Evolutionary conservation across 2,329 filamentous ascomycete species (phyloP).

Genomic region (Samsoniella hepiali): DNA sequence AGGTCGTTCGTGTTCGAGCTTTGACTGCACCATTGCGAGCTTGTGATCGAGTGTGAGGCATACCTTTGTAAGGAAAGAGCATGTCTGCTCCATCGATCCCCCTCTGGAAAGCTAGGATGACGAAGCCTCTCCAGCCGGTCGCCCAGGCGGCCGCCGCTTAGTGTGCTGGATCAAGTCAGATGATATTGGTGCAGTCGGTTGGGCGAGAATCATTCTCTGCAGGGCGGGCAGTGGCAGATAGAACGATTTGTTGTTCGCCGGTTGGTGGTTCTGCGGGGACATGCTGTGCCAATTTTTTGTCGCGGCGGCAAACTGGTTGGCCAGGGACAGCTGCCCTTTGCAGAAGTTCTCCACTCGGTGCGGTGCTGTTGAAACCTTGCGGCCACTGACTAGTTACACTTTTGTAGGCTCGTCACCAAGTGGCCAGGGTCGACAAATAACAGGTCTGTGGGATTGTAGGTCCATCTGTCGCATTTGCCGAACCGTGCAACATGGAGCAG

Average conservation of each 20-base stretch:
- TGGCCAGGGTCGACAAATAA: no score
- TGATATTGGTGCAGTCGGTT: background rate
- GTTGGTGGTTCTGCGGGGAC: background rate
- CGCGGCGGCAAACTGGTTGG: background rate
- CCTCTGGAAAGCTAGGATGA: background rate
- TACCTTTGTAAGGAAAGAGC: background rate
- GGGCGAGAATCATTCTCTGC: background rate
- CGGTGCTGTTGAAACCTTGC: background rate
- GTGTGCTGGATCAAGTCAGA: background rate
- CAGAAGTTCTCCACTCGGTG: background rate
- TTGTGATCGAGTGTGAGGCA: background rate
- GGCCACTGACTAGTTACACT: no score
- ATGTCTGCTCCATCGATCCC: background rate
- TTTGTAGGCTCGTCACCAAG: no score
- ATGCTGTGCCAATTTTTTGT: background rate
- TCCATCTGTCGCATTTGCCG: no score
- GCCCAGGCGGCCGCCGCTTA: background rate
- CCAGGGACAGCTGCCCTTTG: background rate
- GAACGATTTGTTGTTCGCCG: background rate
- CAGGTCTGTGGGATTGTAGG: no score
- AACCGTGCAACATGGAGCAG: no score
- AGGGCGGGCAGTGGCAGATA: background rate
- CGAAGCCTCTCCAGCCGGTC: conserved; percentile 1
- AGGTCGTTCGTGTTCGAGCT: background rate
- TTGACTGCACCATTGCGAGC: background rate